Evolutionary conservation across 2,329 filamentous ascomycete species (phyloP).

Genomic region (Fusarium sp.): DNA sequence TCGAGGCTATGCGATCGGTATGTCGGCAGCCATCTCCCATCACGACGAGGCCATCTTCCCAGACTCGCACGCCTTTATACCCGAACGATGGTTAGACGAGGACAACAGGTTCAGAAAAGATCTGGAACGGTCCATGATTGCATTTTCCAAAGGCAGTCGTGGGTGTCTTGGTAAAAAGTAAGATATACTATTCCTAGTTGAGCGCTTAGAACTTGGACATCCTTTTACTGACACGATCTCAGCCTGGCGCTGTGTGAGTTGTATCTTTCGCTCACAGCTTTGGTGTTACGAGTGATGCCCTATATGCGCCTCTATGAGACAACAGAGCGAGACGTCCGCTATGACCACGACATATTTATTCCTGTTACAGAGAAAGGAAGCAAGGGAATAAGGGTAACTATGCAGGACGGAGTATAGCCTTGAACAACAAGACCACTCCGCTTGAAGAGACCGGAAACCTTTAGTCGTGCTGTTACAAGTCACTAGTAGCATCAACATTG

Average conservation of each 20-base stretch:
- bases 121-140: conserved; percentile 13
- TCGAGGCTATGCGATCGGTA: conserved; percentile 17
- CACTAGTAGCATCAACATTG: too few species aligned
- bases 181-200: rapidly evolving
- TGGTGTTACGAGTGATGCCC: conserved; percentile 13
- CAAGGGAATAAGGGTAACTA: conserved; percentile 9
- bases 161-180: conserved; percentile 28
- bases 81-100: conserved; percentile 17
- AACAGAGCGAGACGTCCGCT: conserved; percentile 6
- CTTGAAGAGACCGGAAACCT: too few species aligned
- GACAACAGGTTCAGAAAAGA: conserved; percentile 6
- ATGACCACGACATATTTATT: conserved; percentile 27
- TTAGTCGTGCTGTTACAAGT: too few species aligned
- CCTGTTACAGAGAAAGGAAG: conserved; percentile 5
- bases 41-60: conserved; percentile 14
- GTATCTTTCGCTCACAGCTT: conserved; percentile 15
- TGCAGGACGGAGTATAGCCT: neutral
- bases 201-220: neutral
- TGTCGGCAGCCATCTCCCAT: conserved; percentile 15
- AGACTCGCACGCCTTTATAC: conserved; percentile 4
- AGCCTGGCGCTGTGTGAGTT: conserved; percentile 19
- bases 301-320: conserved; percentile 16
- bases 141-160: conserved; percentile 12
- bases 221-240: neutral
- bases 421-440: too few species aligned